Evolutionary conservation across 164 flowering plant genomes (phyloP).

Genomic region (Berberis vulgaris): DNA sequence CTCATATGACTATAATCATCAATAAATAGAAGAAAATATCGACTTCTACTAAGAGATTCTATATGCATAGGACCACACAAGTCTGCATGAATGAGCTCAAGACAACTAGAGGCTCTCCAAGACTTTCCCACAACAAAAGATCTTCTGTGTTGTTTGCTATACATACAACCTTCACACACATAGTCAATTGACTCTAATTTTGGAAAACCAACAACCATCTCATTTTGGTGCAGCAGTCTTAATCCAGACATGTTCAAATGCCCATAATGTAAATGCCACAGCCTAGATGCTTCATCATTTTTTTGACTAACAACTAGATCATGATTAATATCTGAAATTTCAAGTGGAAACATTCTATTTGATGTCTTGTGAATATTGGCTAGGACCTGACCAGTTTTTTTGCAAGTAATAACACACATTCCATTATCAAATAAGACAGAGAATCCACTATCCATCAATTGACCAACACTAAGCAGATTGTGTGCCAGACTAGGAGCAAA

Average conservation of each 20-base stretch:
- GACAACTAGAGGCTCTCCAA: no score
- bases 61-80: no score
- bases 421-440: conserved; percentile 8
- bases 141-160: conserved; percentile 2
- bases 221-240: not conserved
- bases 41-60: no score
- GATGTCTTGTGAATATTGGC: not conserved
- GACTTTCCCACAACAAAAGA: no score
- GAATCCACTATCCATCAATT: conserved; percentile 2
- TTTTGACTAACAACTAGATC: no score
- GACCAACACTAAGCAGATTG: conserved; percentile 6
- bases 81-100: no score
- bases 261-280: conserved; percentile 8
- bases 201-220: conserved; percentile 4
- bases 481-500: conserved; percentile 6
- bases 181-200: not conserved
- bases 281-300: not conserved
- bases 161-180: conserved; percentile 3
- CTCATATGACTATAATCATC: no score
- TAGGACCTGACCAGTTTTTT: not conserved
- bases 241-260: not conserved
- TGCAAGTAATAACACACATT: not conserved
- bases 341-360: conserved; percentile 11
- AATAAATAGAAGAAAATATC: no score
- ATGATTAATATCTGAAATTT: not conserved